phyloP scores from a whole-genome alignment of 495 filamentous ascomycete species.

The Hypoxylon perforatum region DNA sequence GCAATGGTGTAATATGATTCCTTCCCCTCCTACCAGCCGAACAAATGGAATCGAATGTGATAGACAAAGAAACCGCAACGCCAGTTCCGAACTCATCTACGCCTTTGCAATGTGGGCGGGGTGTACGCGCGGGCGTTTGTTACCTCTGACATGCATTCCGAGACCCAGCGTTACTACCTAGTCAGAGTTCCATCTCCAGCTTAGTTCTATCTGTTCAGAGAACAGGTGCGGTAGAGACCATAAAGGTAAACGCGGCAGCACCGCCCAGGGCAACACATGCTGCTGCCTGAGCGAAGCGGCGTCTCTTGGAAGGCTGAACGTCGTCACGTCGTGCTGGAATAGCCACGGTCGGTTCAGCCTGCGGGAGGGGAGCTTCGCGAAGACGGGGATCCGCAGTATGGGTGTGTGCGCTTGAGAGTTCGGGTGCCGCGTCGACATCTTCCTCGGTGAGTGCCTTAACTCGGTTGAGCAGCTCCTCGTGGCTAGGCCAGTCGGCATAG shows the following conservation, averaged over 20 bases:
- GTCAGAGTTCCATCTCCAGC: background rate
- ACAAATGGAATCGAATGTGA: constrained; percentile 29
- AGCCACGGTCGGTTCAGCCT: background rate
- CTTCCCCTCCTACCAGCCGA: constrained; percentile 1
- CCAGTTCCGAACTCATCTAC: constrained; percentile 20
- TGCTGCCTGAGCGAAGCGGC: constrained; percentile 42
- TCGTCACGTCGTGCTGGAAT: constrained; percentile 11
- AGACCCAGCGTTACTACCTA: background rate
- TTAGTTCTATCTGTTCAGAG: constrained; percentile 23
- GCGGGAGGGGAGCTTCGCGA: background rate
- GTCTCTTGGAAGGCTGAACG: constrained; percentile 42
- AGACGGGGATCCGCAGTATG: background rate
- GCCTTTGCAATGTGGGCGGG: constrained; percentile 5
- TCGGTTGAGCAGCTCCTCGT: background rate
- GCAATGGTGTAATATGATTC: constrained; percentile 9
- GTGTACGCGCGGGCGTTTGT: background rate
- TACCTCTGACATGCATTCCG: background rate
- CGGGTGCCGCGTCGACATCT: background rate
- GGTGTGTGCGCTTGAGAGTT: background rate
- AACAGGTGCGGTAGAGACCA: constrained; percentile 48
- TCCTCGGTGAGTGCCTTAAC: background rate
- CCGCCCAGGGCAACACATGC: constrained; percentile 49
- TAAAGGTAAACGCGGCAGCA: constrained; percentile 46
- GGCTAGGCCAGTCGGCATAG: too few species aligned
- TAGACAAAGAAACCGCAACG: constrained; percentile 35